Base-by-base conservation (phyloP, 2,329 filamentous ascomycete genomes). In the Talaromyces sp. region DNA sequence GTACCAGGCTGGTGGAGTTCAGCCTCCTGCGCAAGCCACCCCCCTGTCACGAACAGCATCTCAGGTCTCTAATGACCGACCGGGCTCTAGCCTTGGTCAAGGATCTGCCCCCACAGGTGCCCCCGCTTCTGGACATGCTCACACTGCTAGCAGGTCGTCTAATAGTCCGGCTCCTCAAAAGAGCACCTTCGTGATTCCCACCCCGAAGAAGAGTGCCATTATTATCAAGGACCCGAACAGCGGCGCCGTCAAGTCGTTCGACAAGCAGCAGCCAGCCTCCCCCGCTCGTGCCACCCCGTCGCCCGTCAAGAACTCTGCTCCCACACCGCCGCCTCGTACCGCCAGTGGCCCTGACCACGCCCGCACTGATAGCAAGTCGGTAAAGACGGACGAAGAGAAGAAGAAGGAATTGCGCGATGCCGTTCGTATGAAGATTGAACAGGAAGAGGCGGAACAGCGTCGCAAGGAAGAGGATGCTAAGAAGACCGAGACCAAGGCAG, bases 11-110 rank as follows among this genome's bases (percentile, higher is more conserved):
- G 67, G 74, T 46, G 48, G 56, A 68, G 67, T 66, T 41, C 75
- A 72, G 59, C 77, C 77, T 64, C 80, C 79, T 67, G 84, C 80
- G 63, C 84, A 88, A 72, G 82, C 87, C 63, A 78, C 84, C 61
- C 78, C 79, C 46, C 92, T 96, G 88, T 94, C 92, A 2, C 88
- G 92, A 67, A 92, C 86, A 62, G 85, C 89, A 2, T 95, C 91
- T 2, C 90, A 94, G 74, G 83, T 89, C 59, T 90, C 90, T 76
- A 68, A 87, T 27, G 89, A 90, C 75, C 80, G 84, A 63, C 84
- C 85, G 19, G 75, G 79, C 10, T 86, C 85, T 46, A 85, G 83
- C 66, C 74, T 86, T 32, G 82, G 83, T 52, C 83, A 90, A 80
- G 74, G 86, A 71, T 77, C 77, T 52, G 74, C 76, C 55, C 73